phyloP scores from a whole-genome alignment of 1,284 basidiomycete genomes.

The Trametes versicolor region DNA sequence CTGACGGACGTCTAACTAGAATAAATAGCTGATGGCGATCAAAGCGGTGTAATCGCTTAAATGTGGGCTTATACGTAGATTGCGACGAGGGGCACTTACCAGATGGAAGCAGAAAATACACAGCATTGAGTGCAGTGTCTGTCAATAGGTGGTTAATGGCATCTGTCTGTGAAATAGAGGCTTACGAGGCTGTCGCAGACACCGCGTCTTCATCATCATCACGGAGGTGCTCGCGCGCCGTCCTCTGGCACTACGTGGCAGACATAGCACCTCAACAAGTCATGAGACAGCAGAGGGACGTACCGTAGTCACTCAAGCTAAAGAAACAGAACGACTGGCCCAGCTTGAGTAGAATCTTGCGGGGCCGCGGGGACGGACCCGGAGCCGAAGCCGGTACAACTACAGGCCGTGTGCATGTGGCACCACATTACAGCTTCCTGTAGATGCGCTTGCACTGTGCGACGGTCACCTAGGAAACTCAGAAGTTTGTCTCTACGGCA shows the following conservation, averaged over 20 bases:
- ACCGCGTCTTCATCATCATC: conserved; percentile 45
- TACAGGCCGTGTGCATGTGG: background rate
- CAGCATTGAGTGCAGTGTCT: conserved; percentile 10
- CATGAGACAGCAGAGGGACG: background rate
- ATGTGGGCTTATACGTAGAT: too few relatives aligned
- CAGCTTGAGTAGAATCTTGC: conserved; percentile 43
- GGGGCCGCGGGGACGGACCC: conserved; percentile 14
- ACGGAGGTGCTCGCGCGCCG: conserved; percentile 50
- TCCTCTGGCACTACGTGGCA: conserved; percentile 67
- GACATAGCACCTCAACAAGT: background rate
- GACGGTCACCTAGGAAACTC: background rate
- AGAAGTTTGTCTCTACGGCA: too few relatives aligned
- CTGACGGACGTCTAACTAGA: conserved; percentile 47
- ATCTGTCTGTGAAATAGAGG: too few relatives aligned
- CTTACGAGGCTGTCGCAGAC: too few relatives aligned
- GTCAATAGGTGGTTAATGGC: conserved; percentile 54
- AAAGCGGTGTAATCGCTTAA: conserved; percentile 63
- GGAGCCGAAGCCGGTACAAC: background rate
- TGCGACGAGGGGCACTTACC: conserved; percentile 52
- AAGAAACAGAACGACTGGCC: conserved; percentile 66
- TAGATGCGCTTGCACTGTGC: too few relatives aligned
- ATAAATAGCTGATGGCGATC: conserved; percentile 91
- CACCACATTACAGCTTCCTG: conserved; percentile 15
- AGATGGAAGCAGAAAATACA: conserved; percentile 77
- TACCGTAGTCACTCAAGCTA: conserved; percentile 67